Evolutionary conservation across 768 basidiomycete genomes (phyloP), one percentile per base, ranked within the genome.

Genomic region (Russula lepida): DNA sequence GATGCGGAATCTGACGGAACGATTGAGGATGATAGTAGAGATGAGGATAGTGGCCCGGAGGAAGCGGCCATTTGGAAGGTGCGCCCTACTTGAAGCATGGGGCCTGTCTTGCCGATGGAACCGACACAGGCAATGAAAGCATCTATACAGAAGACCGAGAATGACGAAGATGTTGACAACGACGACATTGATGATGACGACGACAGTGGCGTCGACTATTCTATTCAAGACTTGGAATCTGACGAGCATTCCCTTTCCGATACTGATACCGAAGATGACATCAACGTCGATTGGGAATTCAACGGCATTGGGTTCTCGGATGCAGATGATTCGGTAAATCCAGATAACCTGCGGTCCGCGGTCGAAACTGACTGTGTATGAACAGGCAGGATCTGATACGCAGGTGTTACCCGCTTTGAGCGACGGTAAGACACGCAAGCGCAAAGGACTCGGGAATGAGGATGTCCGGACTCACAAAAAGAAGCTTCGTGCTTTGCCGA

Each of bases 11-110:
- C 69, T 1, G 76, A 72, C 28, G 69, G 58, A 3, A 72, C 66
- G n/a, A 71, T 67, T 8, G 74, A 69, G 1, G 72, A 65, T 33
- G 73, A 66, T 9, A 73, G 73, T 4, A 78, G 75, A 0, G 79
- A 75, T 32, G 74, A 71, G 21, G 74, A 72, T 44, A 82, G 78
- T 56, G 81, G 80, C 48, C 65, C 71, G 1, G 82, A 82, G 13
- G 88, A 90, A 68, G 84, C 75, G 19, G 89, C 89, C 67, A 81
- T 95, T 19, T 98, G 94, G 94, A 92, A 89, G 85, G 94, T 93
- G 65, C 60, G 75, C 64, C 4, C 11, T 44, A 41, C 11, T 21
- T 27, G 47, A 53, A n/a, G 9, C 32, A 25, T 23, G 32, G 23
- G 19, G 50, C 12, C 21, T 27, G 62, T 27, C 28, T 54, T 19